phyloP scores from a whole-genome alignment of 2,329 filamentous ascomycete species.

The Alternaria hordeiaustralica region DNA sequence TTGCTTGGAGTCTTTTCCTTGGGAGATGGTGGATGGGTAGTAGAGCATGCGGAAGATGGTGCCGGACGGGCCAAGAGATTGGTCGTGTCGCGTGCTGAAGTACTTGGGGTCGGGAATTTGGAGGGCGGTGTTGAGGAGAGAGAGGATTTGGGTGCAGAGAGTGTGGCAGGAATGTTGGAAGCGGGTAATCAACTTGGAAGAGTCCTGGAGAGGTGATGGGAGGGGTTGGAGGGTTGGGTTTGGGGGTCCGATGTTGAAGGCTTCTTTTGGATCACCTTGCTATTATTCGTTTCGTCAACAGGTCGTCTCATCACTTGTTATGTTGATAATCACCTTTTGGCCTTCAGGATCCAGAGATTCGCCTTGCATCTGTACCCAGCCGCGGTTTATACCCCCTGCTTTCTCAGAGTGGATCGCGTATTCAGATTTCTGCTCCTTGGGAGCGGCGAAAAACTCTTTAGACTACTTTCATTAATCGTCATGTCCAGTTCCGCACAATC shows the following conservation, averaged over 20 bases:
- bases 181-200: slow-evolving; percentile 66
- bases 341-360: slow-evolving; percentile 86
- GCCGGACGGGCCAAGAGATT: slow-evolving; percentile 57
- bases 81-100: slow-evolving; percentile 68
- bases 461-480: slow-evolving; percentile 58
- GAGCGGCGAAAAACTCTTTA: slow-evolving; percentile 73
- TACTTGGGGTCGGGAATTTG: slow-evolving; percentile 59
- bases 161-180: slow-evolving; percentile 76
- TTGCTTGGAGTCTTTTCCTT: slow-evolving; percentile 26
- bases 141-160: slow-evolving; percentile 75
- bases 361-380: slow-evolving; percentile 86
- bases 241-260: slow-evolving; percentile 91
- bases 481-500: background rate
- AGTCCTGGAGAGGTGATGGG: slow-evolving; percentile 66
- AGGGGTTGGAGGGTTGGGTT: slow-evolving; percentile 71
- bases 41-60: slow-evolving; percentile 63
- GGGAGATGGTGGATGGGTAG: slow-evolving; percentile 43
- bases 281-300: slow-evolving; percentile 42
- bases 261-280: slow-evolving; percentile 79
- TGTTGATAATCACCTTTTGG: slow-evolving; percentile 61
- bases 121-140: slow-evolving; percentile 79
- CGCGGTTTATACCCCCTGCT: slow-evolving; percentile 71
- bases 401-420: slow-evolving; percentile 73
- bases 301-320: fast-evolving
- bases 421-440: slow-evolving; percentile 72